Evolutionary conservation across 768 basidiomycete genomes (phyloP).

Genomic region (Macrolepiota dolichaula): DNA sequence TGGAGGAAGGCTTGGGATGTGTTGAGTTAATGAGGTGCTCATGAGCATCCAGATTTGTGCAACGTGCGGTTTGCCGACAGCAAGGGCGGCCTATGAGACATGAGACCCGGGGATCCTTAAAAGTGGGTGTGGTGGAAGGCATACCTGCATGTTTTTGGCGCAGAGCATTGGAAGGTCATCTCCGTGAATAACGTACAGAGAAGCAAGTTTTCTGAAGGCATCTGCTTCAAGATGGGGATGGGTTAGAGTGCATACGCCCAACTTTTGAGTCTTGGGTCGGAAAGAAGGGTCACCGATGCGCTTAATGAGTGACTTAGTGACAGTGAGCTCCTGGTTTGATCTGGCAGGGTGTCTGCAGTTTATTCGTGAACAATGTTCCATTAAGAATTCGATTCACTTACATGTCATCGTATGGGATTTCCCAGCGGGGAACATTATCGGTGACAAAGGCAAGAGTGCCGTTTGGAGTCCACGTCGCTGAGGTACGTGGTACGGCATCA

Average conservation of each 20-base stretch:
- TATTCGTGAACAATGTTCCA: conserved; percentile 1
- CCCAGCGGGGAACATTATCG: conserved; percentile 50
- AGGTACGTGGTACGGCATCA: conserved; percentile 61
- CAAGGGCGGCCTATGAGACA: conserved; percentile 48
- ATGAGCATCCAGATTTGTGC: conserved; percentile 71
- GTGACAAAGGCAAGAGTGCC: conserved; percentile 67
- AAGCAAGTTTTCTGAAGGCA: conserved; percentile 58
- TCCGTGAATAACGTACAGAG: conserved; percentile 55
- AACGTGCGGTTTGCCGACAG: conserved; percentile 49
- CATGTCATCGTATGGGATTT: conserved; percentile 82
- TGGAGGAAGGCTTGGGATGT: conserved; percentile 35
- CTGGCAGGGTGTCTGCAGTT: conserved; percentile 34
- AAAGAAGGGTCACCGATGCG: conserved; percentile 55
- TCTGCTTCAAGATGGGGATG: conserved; percentile 38
- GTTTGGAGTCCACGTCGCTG: conserved; percentile 62
- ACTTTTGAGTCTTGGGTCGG: conserved; percentile 48
- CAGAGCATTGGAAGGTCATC: conserved; percentile 47
- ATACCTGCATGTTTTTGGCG: conserved; percentile 55
- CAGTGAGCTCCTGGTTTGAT: conserved; percentile 26
- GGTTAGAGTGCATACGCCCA: conserved; percentile 48
- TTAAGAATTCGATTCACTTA: conserved; percentile 29
- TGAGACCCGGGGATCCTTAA: background rate
- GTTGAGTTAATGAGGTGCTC: conserved; percentile 49
- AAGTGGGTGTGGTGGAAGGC: background rate
- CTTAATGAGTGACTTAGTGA: conserved; percentile 41